phyloP scores from a whole-genome alignment of 176 grass and related monocot genomes.

The Otatea glauca region DNA sequence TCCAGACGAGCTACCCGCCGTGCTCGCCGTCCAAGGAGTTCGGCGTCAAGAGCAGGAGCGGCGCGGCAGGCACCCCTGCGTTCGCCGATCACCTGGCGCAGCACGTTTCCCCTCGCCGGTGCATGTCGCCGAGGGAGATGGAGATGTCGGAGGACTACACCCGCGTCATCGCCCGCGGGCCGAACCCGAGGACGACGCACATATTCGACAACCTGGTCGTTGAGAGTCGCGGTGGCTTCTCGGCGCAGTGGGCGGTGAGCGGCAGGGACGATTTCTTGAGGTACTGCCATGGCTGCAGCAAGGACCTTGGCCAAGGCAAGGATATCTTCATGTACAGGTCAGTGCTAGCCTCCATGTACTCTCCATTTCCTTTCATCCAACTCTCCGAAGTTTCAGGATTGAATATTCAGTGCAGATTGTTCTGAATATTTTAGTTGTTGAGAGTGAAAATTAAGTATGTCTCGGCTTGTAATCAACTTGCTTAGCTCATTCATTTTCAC shows the following conservation, averaged over 20 bases:
- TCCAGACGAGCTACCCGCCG: constrained; percentile 35
- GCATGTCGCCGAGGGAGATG: constrained; percentile 51
- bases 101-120: neutral
- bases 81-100: neutral
- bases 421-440: neutral
- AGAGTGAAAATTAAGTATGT: neutral
- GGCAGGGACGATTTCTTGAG: constrained; percentile 51
- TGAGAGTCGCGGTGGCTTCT: constrained; percentile 31
- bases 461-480: neutral
- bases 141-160: constrained; percentile 85
- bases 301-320: constrained; percentile 60
- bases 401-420: neutral
- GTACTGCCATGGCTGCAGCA: constrained; percentile 71
- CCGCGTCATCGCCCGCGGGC: constrained; percentile 66
- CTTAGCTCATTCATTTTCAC: constrained; percentile 1
- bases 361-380: neutral
- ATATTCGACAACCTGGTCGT: constrained; percentile 69
- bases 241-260: neutral
- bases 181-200: constrained; percentile 63
- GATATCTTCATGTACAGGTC: constrained; percentile 83
- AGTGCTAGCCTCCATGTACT: neutral
- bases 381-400: neutral
- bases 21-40: constrained; percentile 38
- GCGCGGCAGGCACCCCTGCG: constrained; percentile 6
- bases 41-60: constrained; percentile 41